A percentile compares a stretch with the other conserved stretches of the same genome.
Evolutionary conservation across 192 early-diverging fungal genomes (phyloP).

Genomic region (Oehlia diaphana): DNA sequence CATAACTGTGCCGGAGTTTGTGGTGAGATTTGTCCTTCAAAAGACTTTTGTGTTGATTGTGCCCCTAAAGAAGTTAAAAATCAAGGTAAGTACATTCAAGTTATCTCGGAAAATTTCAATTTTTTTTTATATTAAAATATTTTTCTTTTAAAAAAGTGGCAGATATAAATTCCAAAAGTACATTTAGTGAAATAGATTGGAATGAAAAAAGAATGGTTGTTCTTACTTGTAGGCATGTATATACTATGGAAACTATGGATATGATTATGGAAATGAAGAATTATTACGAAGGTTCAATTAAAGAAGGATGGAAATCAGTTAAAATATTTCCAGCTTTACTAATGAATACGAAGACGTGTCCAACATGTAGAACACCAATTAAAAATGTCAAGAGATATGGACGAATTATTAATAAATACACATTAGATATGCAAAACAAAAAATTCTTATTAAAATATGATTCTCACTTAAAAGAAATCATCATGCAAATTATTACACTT

Average conservation of each 20-base stretch:
- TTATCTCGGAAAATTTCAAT: background rate
- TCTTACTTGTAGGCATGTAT: constrained; percentile 51
- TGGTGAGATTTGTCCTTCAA: constrained; percentile 41
- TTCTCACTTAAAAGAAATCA: background rate
- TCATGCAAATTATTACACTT: background rate
- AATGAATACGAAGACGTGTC: background rate
- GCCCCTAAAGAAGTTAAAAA: constrained; percentile 32
- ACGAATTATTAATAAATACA: constrained; percentile 14
- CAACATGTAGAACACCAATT: constrained; percentile 10
- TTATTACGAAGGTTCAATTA: constrained; percentile 37
- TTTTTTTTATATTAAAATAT: too few relatives aligned
- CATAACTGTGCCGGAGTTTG: constrained; percentile 55
- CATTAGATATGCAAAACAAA: constrained; percentile 19
- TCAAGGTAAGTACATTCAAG: background rate
- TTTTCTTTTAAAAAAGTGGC: too few relatives aligned
- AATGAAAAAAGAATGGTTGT: constrained; percentile 46
- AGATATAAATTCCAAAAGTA: too few relatives aligned
- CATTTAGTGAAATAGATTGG: constrained; percentile 33
- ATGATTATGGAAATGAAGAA: constrained; percentile 42
- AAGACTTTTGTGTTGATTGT: constrained; percentile 40
- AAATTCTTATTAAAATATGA: constrained; percentile 21
- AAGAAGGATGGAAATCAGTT: background rate
- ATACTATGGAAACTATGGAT: constrained; percentile 54
- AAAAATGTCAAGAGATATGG: constrained; percentile 25
- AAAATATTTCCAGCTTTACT: background rate